Percentiles rank a stretch among this genome's conserved stretches.
Evolutionary conservation across 2,329 filamentous ascomycete genomes (phyloP).

Genomic region (Chrysoporthe deuterocubensis): DNA sequence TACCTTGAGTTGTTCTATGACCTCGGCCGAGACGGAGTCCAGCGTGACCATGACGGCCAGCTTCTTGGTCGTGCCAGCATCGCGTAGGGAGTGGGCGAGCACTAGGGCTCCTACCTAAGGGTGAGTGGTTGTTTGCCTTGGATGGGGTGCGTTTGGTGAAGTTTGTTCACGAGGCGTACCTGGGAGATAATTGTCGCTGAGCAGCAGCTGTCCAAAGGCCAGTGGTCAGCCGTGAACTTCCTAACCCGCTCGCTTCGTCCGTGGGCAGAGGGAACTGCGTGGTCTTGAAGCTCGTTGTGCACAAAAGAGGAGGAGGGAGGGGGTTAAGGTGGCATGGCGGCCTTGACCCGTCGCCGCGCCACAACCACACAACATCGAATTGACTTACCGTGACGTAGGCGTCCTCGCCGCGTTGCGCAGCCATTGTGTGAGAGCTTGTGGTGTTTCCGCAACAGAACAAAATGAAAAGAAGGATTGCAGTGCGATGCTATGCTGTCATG

Average conservation of each 20-base stretch:
- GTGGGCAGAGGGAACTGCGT: neutral
- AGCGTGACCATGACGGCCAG: slow-evolving; percentile 82
- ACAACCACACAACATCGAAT: slow-evolving; percentile 7
- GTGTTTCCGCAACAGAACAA: slow-evolving; percentile 16
- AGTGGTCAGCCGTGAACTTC: slow-evolving; percentile 30
- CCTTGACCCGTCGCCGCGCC: slow-evolving; percentile 2
- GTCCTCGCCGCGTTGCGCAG: slow-evolving; percentile 49
- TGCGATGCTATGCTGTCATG: slow-evolving; percentile 28
- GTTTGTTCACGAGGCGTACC: slow-evolving; percentile 57
- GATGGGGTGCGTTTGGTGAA: too few relatives aligned
- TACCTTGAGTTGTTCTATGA: slow-evolving; percentile 79
- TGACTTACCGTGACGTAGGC: slow-evolving; percentile 61
- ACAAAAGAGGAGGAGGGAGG: neutral
- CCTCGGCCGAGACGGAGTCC: slow-evolving; percentile 75
- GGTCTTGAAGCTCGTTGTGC: neutral
- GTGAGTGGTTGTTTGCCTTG: slow-evolving; percentile 29
- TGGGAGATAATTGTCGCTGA: slow-evolving; percentile 91
- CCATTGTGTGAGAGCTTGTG: slow-evolving; percentile 39
- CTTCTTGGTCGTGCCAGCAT: slow-evolving; percentile 85
- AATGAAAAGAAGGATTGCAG: slow-evolving; percentile 17
- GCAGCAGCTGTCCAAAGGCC: slow-evolving; percentile 68
- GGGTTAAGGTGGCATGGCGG: neutral
- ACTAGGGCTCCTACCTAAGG: slow-evolving; percentile 76
- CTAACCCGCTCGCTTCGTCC: slow-evolving; percentile 14
- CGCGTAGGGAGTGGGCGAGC: slow-evolving; percentile 89